Base-by-base conservation (phyloP, 2,329 filamentous ascomycete species). In the Claviceps cyperi region DNA sequence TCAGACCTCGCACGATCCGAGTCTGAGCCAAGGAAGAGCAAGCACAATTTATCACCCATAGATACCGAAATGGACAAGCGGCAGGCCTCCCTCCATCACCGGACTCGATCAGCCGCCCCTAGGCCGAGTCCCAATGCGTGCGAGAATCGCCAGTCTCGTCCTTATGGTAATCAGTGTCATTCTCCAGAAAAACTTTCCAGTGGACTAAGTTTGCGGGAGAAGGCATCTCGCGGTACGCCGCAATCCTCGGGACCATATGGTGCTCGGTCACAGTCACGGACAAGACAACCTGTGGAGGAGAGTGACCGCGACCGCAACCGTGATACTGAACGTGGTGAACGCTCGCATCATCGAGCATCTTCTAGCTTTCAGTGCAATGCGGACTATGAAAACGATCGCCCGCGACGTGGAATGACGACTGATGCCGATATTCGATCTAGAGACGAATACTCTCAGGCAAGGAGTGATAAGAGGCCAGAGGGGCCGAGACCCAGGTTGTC, bases 161-260 rank as follows among this genome's bases (percentile, higher is more conserved):
- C 59, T 44, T 50, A 57, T 5, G 62, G 63, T 5, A 66, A 71
- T 41, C 61, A 59, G 1, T 59, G 66, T 24, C 54, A 72, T 5
- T 69, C 71, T 1, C 72, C 73, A 0, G 62, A 70, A 2, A 59
- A 71, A 2, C 66, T 68, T 28, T 72, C 68, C 47, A 66, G 67
- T 36, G 62, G 66, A 1, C 60, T 65, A 11, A 63, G 63, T 3
- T 66, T 70, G 4, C 66, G 72, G 2, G 71, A 75, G 39, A 67
- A 69, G 48, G 57, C 61, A 0, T 73, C 73, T 48, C 65, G 67
- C 52, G 58, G 53, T n/a, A 57, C 36, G 38, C 46, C 51, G 4
- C 44, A 48, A 11, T 46, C 51, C 13, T 50, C 47, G 46, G 59
- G 19, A 15, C 37, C 61, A 0, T 73, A 72, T 48, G 64, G 67